These are phyloP conservation scores for Botrytis hyacinthi DNA, from an alignment of 2,329 filamentous ascomycete genomes.

Conservation along the genomic window DNA sequence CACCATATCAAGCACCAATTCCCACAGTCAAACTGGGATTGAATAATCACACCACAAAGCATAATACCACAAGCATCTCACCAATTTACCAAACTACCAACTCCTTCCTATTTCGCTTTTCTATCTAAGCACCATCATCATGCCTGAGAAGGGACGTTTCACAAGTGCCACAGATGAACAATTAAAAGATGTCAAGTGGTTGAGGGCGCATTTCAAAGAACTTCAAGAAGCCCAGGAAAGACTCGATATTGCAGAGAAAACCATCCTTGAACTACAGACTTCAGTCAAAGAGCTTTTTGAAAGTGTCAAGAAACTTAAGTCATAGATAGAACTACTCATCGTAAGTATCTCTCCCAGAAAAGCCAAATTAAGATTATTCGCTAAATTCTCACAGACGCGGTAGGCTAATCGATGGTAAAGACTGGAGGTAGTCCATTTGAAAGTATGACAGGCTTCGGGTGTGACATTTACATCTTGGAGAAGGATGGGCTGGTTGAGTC, in stretches of 20 bases:
- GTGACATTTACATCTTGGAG: neutral
- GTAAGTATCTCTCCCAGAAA: neutral
- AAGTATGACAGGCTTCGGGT: rapidly evolving
- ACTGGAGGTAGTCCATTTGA: neutral
- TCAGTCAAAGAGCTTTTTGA: neutral
- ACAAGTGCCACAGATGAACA: neutral
- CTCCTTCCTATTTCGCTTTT: neutral
- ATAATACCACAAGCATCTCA: neutral
- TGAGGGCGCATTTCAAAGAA: neutral
- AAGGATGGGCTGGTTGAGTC: neutral
- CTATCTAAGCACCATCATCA: neutral
- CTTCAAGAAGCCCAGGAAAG: neutral
- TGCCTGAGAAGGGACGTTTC: neutral
- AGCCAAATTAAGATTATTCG: rapidly evolving
- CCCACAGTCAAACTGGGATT: neutral
- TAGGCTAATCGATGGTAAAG: neutral
- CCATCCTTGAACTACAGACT: neutral
- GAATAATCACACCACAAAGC: too few relatives aligned
- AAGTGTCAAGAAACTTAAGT: neutral
- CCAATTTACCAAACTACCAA: too few relatives aligned
- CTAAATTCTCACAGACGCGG: neutral
- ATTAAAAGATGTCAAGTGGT: neutral
- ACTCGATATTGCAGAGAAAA: neutral
- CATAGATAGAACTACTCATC: neutral
- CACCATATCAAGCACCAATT: neutral